phyloP scores from a whole-genome alignment of 1,139 yeast genomes.

The Candida sojae region DNA sequence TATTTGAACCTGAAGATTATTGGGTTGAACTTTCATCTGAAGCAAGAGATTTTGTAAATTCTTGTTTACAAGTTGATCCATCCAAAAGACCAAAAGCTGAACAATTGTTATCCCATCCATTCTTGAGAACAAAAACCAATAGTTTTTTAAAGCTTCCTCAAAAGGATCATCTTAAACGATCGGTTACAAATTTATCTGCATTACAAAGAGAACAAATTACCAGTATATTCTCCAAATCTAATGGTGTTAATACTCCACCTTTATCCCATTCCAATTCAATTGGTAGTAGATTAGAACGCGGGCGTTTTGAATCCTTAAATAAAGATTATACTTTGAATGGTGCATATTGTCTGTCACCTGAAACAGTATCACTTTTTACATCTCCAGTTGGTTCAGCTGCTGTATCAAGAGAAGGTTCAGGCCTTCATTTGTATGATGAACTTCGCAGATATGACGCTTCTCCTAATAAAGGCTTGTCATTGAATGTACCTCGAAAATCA shows the following conservation, averaged over 20 bases:
- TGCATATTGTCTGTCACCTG: constrained; percentile 33
- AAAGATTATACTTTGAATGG: constrained; percentile 25
- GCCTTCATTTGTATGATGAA: constrained; percentile 1
- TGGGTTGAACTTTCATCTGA: constrained; percentile 56
- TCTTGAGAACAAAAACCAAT: constrained; percentile 17
- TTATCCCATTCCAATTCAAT: constrained; percentile 3
- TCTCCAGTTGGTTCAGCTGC: constrained; percentile 22
- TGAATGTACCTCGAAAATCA: background rate
- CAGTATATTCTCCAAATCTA: background rate
- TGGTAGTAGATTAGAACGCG: constrained; percentile 3
- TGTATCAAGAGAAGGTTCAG: constrained; percentile 8
- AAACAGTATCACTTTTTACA: constrained; percentile 27
- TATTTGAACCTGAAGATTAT: constrained; percentile 61
- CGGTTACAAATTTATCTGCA: constrained; percentile 2
- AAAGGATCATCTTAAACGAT: background rate
- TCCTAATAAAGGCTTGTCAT: background rate
- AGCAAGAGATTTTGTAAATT: constrained; percentile 60
- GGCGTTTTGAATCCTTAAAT: constrained; percentile 10
- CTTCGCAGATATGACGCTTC: background rate
- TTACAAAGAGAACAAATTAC: constrained; percentile 10
- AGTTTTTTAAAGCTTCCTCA: background rate
- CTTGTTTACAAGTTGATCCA: constrained; percentile 54
- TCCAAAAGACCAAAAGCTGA: constrained; percentile 47
- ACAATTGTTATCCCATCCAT: constrained; percentile 52
- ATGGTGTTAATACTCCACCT: background rate